These are phyloP conservation scores for Hypoxylon sp. DNA, from an alignment of 2,329 filamentous ascomycete genomes.

Conservation along the genomic window DNA sequence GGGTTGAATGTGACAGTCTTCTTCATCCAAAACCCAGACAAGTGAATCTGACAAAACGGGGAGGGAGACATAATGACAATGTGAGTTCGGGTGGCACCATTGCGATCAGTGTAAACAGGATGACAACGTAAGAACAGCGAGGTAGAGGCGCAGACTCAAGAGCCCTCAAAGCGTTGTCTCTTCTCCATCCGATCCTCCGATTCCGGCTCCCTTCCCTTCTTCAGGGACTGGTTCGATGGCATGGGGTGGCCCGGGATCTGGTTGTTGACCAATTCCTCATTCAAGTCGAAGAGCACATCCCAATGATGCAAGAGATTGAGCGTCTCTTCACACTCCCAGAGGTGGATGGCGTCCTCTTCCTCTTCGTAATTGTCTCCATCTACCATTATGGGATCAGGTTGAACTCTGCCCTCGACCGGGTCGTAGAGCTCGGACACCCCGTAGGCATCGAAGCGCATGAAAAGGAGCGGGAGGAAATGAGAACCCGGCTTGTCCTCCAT, in stretches of 20 bases:
- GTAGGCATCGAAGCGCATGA: background rate
- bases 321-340: conserved; percentile 16
- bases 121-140: too few species aligned
- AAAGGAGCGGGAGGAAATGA: background rate
- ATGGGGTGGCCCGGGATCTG: background rate
- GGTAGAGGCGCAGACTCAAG: too few species aligned
- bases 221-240: background rate
- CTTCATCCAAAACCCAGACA: background rate
- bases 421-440: background rate
- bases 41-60: too few species aligned
- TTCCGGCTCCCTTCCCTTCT: background rate
- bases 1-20: background rate
- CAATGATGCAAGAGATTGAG: background rate
- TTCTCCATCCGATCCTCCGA: background rate
- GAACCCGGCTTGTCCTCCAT: background rate
- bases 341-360: background rate
- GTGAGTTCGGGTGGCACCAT: too few species aligned
- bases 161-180: background rate
- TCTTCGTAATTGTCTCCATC: too few species aligned
- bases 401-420: too few species aligned
- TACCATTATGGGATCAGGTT: too few species aligned
- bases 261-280: too few species aligned
- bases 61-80: too few species aligned
- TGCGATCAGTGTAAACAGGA: too few species aligned
- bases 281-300: background rate